Percentiles rank a stretch among this genome's conserved stretches.
These are phyloP conservation scores for Incumbomyces lentus DNA, from an alignment of 2,329 filamentous ascomycete genomes.

Conservation along the genomic window DNA sequence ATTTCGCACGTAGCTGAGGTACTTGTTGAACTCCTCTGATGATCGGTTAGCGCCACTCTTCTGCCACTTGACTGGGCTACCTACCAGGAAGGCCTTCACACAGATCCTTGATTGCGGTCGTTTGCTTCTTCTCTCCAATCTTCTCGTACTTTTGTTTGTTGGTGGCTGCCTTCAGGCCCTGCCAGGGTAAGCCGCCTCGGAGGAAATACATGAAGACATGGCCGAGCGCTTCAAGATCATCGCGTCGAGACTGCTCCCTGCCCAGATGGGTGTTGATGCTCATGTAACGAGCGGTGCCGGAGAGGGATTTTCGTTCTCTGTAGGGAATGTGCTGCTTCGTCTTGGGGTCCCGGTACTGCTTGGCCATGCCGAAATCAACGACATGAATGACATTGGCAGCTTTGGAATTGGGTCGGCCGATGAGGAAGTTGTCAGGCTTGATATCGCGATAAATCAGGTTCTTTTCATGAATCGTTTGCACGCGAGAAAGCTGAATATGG, in stretches of 20 bases:
- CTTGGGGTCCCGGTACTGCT: slow-evolving; percentile 97
- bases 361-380: slow-evolving; percentile 98
- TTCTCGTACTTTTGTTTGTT: slow-evolving; percentile 99
- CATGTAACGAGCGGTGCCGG: slow-evolving; percentile 96
- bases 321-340: slow-evolving; percentile 99
- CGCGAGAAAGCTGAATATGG: slow-evolving; percentile 61
- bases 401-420: slow-evolving; percentile 83
- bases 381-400: slow-evolving; percentile 97
- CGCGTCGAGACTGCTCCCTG: slow-evolving; percentile 87
- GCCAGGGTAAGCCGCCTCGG: slow-evolving; percentile 56
- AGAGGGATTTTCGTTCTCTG: slow-evolving; percentile 90
- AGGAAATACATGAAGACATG: slow-evolving; percentile 64
- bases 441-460: slow-evolving; percentile 98
- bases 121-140: slow-evolving; percentile 99
- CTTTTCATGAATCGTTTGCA: slow-evolving; percentile 94
- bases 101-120: slow-evolving; percentile 89
- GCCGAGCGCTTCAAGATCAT: slow-evolving; percentile 79
- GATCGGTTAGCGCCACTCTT: slow-evolving; percentile 1
- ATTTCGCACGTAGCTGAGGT: slow-evolving; percentile 92
- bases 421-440: slow-evolving; percentile 98
- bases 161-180: slow-evolving; percentile 57
- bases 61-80: slow-evolving; percentile 15
- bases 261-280: slow-evolving; percentile 98
- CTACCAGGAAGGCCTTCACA: slow-evolving; percentile 82
- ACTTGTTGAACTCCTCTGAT: slow-evolving; percentile 89